These are phyloP conservation scores for Dryadomyces sulphureus DNA, from an alignment of 2,329 filamentous ascomycete species.

Conservation along the genomic window DNA sequence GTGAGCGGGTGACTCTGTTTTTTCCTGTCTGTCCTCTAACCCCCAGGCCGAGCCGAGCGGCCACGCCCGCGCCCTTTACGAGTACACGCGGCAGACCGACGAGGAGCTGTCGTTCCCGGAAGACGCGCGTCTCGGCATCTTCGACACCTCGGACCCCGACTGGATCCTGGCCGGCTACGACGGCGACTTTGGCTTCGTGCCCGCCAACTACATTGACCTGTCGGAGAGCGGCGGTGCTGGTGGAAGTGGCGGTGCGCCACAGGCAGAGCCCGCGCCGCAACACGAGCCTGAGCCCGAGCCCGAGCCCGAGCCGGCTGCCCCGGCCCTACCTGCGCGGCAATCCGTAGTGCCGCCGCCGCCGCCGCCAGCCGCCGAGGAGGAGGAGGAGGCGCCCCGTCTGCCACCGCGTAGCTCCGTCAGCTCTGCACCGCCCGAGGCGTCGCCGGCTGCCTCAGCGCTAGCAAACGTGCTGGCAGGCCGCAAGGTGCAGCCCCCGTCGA, in stretches of 20 bases:
- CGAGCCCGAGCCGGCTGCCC: slow-evolving; percentile 22
- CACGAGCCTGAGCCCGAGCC: slow-evolving; percentile 13
- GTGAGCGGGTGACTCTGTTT: slow-evolving; percentile 29
- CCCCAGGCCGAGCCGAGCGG: slow-evolving; percentile 39
- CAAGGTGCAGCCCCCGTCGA: slow-evolving; percentile 27
- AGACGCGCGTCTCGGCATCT: slow-evolving; percentile 69
- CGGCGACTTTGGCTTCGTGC: slow-evolving; percentile 83
- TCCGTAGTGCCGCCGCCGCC: slow-evolving; percentile 7
- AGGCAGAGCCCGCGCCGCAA: slow-evolving; percentile 20
- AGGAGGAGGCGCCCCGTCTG: slow-evolving; percentile 23
- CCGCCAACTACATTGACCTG: slow-evolving; percentile 82
- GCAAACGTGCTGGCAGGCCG: slow-evolving; percentile 40
- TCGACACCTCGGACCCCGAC: slow-evolving; percentile 82
- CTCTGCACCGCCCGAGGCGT: slow-evolving; percentile 14
- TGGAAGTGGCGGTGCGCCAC: slow-evolving; percentile 10
- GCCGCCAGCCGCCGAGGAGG: slow-evolving; percentile 16
- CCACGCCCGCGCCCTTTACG: slow-evolving; percentile 85
- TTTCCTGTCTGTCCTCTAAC: not conserved
- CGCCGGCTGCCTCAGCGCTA: slow-evolving; percentile 37
- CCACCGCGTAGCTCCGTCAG: slow-evolving; percentile 21
- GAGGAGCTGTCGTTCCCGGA: slow-evolving; percentile 95
- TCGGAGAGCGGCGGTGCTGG: slow-evolving; percentile 26
- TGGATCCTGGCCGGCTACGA: slow-evolving; percentile 87
- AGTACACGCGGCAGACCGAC: slow-evolving; percentile 93
- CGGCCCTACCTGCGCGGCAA: slow-evolving; percentile 29